Conservation (phyloP, 768 basidiomycete species). For the Coprinopsis strossmayeri region DNA sequence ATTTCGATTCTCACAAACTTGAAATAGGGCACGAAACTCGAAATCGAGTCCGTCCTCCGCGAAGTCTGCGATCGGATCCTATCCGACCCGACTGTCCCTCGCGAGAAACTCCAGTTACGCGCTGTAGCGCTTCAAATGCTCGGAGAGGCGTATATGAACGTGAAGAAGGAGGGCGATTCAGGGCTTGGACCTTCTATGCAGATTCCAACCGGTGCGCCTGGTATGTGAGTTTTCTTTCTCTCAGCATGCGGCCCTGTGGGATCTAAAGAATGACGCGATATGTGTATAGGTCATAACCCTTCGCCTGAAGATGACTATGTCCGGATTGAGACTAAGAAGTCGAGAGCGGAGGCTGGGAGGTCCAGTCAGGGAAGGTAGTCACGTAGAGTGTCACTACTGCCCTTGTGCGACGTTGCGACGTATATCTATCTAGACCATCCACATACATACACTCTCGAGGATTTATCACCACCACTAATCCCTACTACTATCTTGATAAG, state of each 20-base stretch:
- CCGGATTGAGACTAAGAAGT: slow-evolving; percentile 67
- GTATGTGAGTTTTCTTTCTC: not conserved
- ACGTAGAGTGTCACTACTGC: not conserved
- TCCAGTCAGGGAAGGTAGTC: not conserved
- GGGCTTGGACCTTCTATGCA: not conserved
- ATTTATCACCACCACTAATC: no score
- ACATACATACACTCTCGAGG: no score
- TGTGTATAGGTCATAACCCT: slow-evolving; percentile 4
- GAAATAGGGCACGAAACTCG: slow-evolving; percentile 92
- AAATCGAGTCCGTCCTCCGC: slow-evolving; percentile 82
- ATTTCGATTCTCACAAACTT: no score
- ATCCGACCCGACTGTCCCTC: slow-evolving; percentile 44
- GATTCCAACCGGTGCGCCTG: slow-evolving; percentile 5
- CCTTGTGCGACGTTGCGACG: not conserved
- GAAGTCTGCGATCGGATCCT: slow-evolving; percentile 85
- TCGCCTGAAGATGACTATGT: slow-evolving; percentile 77
- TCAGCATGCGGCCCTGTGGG: not conserved
- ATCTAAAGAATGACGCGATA: not conserved
- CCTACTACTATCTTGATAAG: no score
- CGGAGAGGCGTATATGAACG: slow-evolving; percentile 69
- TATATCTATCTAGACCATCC: no score
- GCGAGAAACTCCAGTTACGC: slow-evolving; percentile 59
- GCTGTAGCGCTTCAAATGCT: slow-evolving; percentile 81
- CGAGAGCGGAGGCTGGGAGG: slow-evolving; percentile 29
- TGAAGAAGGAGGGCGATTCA: slow-evolving; percentile 52